Conservation (phyloP, 2,329 filamentous ascomycete species). For the Pestalotiopsis sp. region DNA sequence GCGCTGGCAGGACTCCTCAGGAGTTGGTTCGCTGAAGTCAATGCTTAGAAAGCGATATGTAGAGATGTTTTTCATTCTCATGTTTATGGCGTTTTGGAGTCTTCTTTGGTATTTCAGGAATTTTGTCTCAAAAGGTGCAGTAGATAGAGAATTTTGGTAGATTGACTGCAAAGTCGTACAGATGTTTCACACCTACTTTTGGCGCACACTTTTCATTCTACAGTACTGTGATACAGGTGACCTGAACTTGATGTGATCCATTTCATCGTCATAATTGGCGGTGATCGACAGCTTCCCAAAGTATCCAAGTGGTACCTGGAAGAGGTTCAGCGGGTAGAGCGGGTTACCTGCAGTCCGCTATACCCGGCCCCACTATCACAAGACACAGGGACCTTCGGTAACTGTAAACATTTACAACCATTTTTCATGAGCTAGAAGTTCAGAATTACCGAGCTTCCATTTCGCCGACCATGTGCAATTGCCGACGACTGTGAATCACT, state of each 20-base stretch:
- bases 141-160: not conserved
- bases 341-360: not conserved
- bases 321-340: not conserved
- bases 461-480: too few species aligned
- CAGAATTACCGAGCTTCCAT: too few species aligned
- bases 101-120: not conserved
- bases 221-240: not conserved
- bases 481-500: too few species aligned
- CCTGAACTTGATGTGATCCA: not conserved
- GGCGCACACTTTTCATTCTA: not conserved
- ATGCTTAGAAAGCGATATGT: constrained; percentile 31
- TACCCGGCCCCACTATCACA: not conserved
- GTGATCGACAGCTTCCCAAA: too few species aligned
- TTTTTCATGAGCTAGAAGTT: too few species aligned
- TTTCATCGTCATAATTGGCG: too few species aligned
- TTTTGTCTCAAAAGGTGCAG: not conserved
- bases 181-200: not conserved
- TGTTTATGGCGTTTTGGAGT: not conserved
- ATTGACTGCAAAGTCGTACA: not conserved
- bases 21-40: constrained; percentile 89
- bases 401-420: too few species aligned
- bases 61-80: not conserved
- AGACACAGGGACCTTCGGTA: too few species aligned
- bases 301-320: too few species aligned
- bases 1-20: constrained; percentile 86